phyloP scores from a whole-genome alignment of 306 rosid species.

The Castanea sativa region DNA sequence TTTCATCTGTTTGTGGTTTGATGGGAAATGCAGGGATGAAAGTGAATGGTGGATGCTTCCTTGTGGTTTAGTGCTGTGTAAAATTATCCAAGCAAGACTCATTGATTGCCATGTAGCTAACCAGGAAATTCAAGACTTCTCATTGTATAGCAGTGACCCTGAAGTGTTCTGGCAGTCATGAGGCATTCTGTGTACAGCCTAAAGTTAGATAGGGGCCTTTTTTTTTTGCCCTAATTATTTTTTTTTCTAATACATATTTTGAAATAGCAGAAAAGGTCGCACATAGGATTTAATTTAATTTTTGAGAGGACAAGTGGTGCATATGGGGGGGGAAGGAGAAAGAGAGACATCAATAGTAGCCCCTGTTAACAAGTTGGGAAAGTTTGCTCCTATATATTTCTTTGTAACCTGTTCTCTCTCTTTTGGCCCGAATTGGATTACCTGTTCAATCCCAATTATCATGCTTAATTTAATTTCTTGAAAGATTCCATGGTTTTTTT shows the following conservation, averaged over 20 bases:
- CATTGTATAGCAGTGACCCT: slow-evolving; percentile 79
- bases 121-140: slow-evolving; percentile 89
- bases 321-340: neutral
- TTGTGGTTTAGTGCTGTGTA: slow-evolving; percentile 67
- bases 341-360: neutral
- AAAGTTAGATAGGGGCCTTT: neutral
- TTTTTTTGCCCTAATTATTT: neutral
- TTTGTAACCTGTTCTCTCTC: no score
- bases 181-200: slow-evolving; percentile 18
- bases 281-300: neutral
- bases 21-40: slow-evolving; percentile 73
- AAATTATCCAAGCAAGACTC: slow-evolving; percentile 79
- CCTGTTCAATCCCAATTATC: neutral
- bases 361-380: neutral
- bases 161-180: slow-evolving; percentile 80
- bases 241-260: neutral
- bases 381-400: neutral
- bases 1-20: slow-evolving; percentile 1
- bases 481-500: neutral
- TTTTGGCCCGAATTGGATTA: neutral
- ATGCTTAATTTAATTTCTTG: neutral
- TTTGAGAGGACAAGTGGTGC: slow-evolving; percentile 5
- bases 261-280: neutral
- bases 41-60: slow-evolving; percentile 99
- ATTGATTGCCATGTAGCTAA: slow-evolving; percentile 84